Base-by-base conservation (phyloP, 2,329 filamentous ascomycete genomes). In the Botryotinia calthae region DNA sequence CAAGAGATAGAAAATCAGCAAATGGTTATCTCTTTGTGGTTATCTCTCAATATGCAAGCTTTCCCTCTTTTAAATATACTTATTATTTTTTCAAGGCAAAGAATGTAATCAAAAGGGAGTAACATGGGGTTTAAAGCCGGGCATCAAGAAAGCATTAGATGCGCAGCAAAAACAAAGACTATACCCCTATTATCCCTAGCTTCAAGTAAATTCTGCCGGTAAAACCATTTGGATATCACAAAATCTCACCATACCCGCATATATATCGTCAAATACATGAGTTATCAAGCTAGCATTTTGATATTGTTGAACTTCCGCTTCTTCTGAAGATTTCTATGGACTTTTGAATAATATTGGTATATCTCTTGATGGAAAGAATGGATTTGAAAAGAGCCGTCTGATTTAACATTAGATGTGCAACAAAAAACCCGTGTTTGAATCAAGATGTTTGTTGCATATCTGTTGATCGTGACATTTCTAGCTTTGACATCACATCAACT, bases 41-140 rank as follows among this genome's bases (percentile, higher is more conserved):
- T 18, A 2, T 18, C 14, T 9, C 6, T 2, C 6, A 3, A 18
- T 0, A 1, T 1, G 1, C 1, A 9, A 56, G 0, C 0, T 28
- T 1, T 56, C 2, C 51, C 18, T 56, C n/a, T 54, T 28, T 18
- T 18, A 18, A 28, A 18, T 14, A 28, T 28, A 2, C 16, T 6
- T 54, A 3, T 28, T 9, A 0, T 28, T 18, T 56, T 28, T 9
- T 18, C 6, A 1, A 28, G 7, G n/a, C n/a, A 16, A 28, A 28
- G 8, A 18, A 28, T 56, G 16, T 1, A 56, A 18, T 28, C 51
- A 6, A 28, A 28, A 28, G 7, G 7, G 2, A 28, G 6, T 18
- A 18, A 18, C 1, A 3, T 31, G 6, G n/a, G 1, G 18, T 31
- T 8, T 16, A 3, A 18, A 56, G 28, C 14, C 14, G 34, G n/a